Base-by-base conservation (phyloP, 257 asterid genomes). In the Fraxinus cuspidata region DNA sequence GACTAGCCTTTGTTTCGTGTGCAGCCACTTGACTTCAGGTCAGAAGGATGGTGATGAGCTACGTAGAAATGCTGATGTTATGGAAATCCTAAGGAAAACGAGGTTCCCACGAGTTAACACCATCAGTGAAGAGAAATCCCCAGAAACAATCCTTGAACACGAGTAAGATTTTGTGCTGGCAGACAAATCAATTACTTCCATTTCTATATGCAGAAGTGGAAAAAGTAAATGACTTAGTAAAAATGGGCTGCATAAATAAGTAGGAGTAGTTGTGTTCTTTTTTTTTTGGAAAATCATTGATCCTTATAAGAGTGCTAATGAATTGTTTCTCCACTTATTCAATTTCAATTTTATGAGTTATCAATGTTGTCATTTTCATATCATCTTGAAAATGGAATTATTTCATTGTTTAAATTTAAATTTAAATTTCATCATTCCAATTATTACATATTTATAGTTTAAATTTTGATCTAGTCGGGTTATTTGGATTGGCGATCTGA, bases 11-110 rank as follows among this genome's bases (percentile, higher is more conserved):
- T 96, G 99, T 87, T 96, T 96, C 58, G 93, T 94, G 25, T 96
- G 99, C 87, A 93, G 91, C 78, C 99, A 96, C 82, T 85, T 96
- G 85, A 93, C 99, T 8, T 93, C 99, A 1, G 99, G 99, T 66
- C 97, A 93, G 83, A 96, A 91, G 83, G 98, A 92, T 71, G 99
- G 99, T 0, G 97, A 96, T n/a, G 99, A 96, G 73, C 83, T 96
- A 66, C 97, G 99, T 7, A 79, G 99, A 77, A 96, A 96, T 74
- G 86, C 94, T 0, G 99, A 96, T 87, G 94, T 96, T 32, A 90
- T 92, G 95, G 99, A 96, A 87, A 93, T 96, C 56, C 83, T 96
- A 35, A 89, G 86, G 86, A 93, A 96, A 81, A 96, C 99, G 4
- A 90, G 98, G 82, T 96, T 96, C 86, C 98, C 98, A 16, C 94